Evolutionary conservation across 176 grass and related monocot species (phyloP).

Genomic region (Rhynchospora breviuscula): DNA sequence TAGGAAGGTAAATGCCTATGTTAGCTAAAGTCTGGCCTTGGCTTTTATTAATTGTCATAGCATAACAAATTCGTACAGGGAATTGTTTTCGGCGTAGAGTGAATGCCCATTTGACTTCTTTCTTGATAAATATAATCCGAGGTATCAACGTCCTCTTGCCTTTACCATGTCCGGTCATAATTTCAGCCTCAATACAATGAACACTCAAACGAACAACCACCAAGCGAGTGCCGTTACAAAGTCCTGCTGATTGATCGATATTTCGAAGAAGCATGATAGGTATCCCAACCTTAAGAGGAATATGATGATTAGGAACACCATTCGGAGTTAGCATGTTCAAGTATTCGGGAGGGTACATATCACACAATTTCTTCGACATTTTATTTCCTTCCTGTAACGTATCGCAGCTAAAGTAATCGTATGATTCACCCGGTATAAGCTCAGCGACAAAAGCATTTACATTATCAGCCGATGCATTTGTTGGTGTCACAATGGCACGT

Average conservation of each 20-base stretch:
- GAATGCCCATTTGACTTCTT: too few relatives aligned
- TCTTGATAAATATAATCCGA: too few relatives aligned
- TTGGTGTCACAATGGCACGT: neutral
- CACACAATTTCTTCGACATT: neutral
- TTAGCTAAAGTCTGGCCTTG: neutral
- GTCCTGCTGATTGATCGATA: too few relatives aligned
- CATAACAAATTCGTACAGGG: too few relatives aligned
- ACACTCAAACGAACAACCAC: neutral
- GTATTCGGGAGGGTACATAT: neutral
- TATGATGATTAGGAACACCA: neutral
- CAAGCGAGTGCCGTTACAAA: neutral
- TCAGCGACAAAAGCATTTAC: neutral
- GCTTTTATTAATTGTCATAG: too few relatives aligned
- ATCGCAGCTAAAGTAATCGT: neutral
- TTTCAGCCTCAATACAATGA: neutral
- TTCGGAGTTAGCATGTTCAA: neutral
- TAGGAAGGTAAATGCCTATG: neutral
- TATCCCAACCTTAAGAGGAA: neutral
- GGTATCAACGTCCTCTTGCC: neutral
- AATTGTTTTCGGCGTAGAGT: too few relatives aligned
- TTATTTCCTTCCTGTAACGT: neutral
- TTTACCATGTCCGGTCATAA: neutral
- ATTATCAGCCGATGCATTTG: neutral
- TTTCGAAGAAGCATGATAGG: neutral
- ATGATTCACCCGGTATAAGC: neutral